Percentiles rank a stretch among this genome's conserved stretches.
Conservation (phyloP, 163 green algal genomes). For the Scenedesmus sp. region DNA sequence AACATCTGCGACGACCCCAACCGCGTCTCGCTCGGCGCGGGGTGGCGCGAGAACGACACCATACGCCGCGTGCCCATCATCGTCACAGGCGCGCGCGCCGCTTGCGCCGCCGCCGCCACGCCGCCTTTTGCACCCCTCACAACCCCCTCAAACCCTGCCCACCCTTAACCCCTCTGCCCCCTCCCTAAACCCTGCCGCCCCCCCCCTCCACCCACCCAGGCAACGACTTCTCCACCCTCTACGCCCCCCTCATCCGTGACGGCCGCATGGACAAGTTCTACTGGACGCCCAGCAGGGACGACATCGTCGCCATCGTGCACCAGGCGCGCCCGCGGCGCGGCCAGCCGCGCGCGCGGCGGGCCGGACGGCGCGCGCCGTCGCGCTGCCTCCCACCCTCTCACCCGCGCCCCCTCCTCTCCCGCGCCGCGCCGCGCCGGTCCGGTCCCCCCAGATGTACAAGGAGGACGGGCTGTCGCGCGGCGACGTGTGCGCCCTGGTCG, state of each 20-base stretch:
- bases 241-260: conserved; percentile 83
- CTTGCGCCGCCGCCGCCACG: too few relatives aligned
- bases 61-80: conserved; percentile 87
- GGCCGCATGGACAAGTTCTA: conserved; percentile 96
- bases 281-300: conserved; percentile 80
- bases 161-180: background rate
- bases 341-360: background rate
- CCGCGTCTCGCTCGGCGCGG: conserved; percentile 62
- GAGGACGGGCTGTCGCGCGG: conserved; percentile 67
- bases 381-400: conserved; percentile 28
- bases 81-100: too few relatives aligned
- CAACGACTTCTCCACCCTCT: conserved; percentile 91
- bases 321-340: conserved; percentile 55
- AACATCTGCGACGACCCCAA: conserved; percentile 94
- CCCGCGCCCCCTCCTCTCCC: conserved; percentile 17
- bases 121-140: too few relatives aligned
- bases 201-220: too few relatives aligned
- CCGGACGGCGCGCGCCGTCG: background rate
- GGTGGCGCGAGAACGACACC: conserved; percentile 69
- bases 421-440: too few relatives aligned
- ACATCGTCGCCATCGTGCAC: conserved; percentile 78
- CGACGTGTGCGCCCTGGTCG: conserved; percentile 69
- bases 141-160: too few relatives aligned
- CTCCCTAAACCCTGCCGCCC: too few relatives aligned
- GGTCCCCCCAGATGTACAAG: conserved; percentile 56